Conservation (phyloP, 345 rosid genomes). For the Reutealis trisperma region DNA sequence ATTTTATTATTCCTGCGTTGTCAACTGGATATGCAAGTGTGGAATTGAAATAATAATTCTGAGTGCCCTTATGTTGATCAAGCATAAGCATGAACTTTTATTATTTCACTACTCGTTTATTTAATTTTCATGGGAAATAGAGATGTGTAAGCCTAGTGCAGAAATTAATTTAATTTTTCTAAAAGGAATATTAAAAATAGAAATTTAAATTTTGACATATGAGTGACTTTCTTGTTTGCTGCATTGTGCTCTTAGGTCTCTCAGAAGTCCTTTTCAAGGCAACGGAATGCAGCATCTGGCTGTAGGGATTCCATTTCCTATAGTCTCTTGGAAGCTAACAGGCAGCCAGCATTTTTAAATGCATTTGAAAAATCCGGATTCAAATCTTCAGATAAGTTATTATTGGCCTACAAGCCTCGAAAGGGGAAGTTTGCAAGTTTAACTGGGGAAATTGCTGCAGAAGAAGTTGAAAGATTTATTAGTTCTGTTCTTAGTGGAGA, state of each 20-base stretch:
- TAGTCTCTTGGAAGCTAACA: constrained; percentile 60
- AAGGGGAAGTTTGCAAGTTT: constrained; percentile 60
- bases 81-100: background rate
- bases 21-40: no score
- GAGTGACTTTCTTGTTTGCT: constrained; percentile 19
- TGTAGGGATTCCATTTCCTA: constrained; percentile 59
- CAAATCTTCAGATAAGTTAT: constrained; percentile 45
- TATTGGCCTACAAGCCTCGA: constrained; percentile 80
- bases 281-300: constrained; percentile 40
- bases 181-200: background rate
- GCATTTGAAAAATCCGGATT: constrained; percentile 68
- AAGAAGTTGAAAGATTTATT: constrained; percentile 68
- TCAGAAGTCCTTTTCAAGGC: constrained; percentile 67
- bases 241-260: constrained; percentile 58
- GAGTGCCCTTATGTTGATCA: background rate
- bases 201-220: background rate
- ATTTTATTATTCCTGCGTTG: no score
- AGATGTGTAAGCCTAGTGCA: background rate
- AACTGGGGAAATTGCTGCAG: constrained; percentile 44
- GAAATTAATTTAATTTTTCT: background rate
- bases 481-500: constrained; percentile 80
- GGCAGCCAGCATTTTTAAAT: constrained; percentile 57
- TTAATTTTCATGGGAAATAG: background rate
- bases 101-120: background rate
- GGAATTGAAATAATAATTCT: no score